Evolutionary conservation across 768 basidiomycete species (phyloP).

Genomic region (Strobilomyces dryophilus): DNA sequence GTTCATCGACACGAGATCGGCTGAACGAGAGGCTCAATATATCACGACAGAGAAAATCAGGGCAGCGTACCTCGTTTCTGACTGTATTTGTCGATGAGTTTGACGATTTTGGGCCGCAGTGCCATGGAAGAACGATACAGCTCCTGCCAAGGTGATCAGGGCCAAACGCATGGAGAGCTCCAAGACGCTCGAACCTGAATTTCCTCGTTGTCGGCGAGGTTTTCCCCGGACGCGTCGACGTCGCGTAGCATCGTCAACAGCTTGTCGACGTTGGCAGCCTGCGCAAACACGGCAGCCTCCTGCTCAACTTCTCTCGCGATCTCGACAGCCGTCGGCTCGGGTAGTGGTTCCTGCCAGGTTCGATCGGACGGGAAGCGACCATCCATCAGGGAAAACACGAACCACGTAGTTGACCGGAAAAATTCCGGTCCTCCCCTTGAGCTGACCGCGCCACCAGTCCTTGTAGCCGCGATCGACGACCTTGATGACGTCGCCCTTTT

Average conservation of each 20-base stretch:
- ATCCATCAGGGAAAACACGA: conserved; percentile 26
- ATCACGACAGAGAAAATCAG: not conserved
- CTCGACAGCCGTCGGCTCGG: conserved; percentile 76
- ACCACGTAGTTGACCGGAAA: conserved; percentile 98
- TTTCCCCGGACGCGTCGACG: conserved; percentile 73
- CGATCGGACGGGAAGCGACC: not conserved
- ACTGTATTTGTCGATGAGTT: conserved; percentile 94
- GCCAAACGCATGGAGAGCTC: conserved; percentile 1
- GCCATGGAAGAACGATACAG: conserved; percentile 88
- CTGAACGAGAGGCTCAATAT: conserved; percentile 35
- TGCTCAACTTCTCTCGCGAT: conserved; percentile 78
- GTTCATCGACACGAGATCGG: conserved; percentile 92
- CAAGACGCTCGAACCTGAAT: conserved; percentile 53
- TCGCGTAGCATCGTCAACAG: conserved; percentile 69
- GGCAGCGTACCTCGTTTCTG: conserved; percentile 68
- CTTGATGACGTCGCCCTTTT: conserved; percentile 90
- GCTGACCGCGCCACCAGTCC: conserved; percentile 96
- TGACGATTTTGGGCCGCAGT: conserved; percentile 90
- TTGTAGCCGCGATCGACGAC: conserved; percentile 92
- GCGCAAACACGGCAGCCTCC: conserved; percentile 84
- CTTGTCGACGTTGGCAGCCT: conserved; percentile 81
- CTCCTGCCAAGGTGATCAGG: conserved; percentile 48
- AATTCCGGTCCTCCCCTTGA: conserved; percentile 87
- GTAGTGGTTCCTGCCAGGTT: conserved; percentile 64
- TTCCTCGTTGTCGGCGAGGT: conserved; percentile 88